These are phyloP conservation scores for Pythium aristosporum DNA, from an alignment of 352 stramenopile species.

Conservation along the genomic window DNA sequence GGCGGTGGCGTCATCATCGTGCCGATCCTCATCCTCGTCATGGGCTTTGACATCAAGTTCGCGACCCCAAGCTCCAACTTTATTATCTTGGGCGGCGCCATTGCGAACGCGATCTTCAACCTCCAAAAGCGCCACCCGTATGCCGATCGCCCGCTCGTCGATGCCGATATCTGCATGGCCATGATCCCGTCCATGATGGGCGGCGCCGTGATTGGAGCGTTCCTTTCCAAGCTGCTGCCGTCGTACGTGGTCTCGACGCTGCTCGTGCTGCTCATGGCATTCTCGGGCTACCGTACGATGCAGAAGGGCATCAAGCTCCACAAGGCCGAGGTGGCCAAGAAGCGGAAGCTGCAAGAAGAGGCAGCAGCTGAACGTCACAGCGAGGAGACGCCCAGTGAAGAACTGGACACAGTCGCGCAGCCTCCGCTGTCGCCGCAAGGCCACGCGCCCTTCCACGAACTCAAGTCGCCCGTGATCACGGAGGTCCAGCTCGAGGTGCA, in stretches of 20 bases:
- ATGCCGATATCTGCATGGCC: slow-evolving; percentile 48
- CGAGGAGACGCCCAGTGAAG: slow-evolving; percentile 12
- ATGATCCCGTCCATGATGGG: slow-evolving; percentile 71
- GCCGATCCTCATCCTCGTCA: slow-evolving; percentile 56
- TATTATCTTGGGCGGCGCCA: slow-evolving; percentile 57
- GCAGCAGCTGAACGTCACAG: background rate
- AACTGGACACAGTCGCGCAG: background rate
- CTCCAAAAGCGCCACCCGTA: slow-evolving; percentile 55
- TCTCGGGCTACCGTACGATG: slow-evolving; percentile 36
- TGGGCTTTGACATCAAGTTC: slow-evolving; percentile 67
- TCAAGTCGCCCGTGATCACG: slow-evolving; percentile 14
- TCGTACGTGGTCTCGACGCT: slow-evolving; percentile 64
- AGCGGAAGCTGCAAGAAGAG: slow-evolving; percentile 13
- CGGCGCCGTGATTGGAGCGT: slow-evolving; percentile 48
- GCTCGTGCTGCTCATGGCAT: slow-evolving; percentile 46
- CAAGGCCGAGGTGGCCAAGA: slow-evolving; percentile 39
- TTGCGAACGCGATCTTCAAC: slow-evolving; percentile 65
- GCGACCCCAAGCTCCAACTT: slow-evolving; percentile 59
- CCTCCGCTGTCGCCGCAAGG: background rate
- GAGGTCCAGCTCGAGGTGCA: slow-evolving; percentile 4
- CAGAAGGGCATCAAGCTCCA: slow-evolving; percentile 37
- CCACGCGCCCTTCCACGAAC: slow-evolving; percentile 9
- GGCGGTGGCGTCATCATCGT: slow-evolving; percentile 55
- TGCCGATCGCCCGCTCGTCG: slow-evolving; percentile 50
- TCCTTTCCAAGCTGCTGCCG: slow-evolving; percentile 60